Percentiles rank a stretch among this genome's conserved stretches.
Conservation (phyloP, 305 asterid species). For the Fraxinus albicans region DNA sequence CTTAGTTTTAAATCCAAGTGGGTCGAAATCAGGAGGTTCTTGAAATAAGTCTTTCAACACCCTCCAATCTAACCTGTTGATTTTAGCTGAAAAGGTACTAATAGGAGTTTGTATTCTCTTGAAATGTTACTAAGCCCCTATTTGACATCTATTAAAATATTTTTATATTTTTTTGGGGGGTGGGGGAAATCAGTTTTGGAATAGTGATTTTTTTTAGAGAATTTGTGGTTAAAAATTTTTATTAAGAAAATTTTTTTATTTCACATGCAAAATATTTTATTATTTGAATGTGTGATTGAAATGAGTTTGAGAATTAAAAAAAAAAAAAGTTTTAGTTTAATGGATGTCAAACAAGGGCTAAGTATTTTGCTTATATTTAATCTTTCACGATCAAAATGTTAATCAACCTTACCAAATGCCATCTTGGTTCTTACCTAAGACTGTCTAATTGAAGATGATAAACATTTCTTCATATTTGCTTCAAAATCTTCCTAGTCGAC, state of each 20-base stretch:
- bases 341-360: background rate
- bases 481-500: background rate
- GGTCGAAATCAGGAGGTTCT: background rate
- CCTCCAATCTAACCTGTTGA: background rate
- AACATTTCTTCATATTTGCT: background rate
- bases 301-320: background rate
- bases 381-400: background rate
- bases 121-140: background rate
- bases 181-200: background rate
- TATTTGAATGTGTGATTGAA: background rate
- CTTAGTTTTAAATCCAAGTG: background rate
- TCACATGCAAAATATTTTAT: background rate
- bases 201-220: background rate
- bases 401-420: conserved; percentile 5
- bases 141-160: no score
- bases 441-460: background rate
- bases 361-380: background rate
- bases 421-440: background rate
- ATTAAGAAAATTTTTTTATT: no score
- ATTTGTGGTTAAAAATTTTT: background rate
- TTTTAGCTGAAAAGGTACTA: background rate
- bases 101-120: background rate
- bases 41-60: background rate
- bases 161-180: no score
- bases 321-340: background rate